phyloP scores from a whole-genome alignment of 2,329 filamentous ascomycete genomes.

The Acrocalymma vagum region DNA sequence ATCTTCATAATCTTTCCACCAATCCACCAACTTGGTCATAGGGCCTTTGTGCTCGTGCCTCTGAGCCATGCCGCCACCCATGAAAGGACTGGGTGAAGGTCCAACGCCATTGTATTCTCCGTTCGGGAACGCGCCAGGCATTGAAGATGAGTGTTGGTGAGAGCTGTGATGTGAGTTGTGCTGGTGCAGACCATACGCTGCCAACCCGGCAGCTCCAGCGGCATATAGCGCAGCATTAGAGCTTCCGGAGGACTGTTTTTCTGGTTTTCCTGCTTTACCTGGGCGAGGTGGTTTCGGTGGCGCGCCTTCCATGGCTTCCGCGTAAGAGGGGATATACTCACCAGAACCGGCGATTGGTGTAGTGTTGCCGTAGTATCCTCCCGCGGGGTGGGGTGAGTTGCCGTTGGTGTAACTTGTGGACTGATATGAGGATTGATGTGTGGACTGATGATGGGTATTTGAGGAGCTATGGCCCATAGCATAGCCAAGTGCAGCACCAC shows the following conservation, averaged over 20 bases:
- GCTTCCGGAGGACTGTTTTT: constrained; percentile 54
- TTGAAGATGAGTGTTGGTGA: constrained; percentile 34
- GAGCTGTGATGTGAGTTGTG: constrained; percentile 41
- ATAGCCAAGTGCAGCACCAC: constrained; percentile 54
- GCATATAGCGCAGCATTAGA: constrained; percentile 55
- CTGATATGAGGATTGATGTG: constrained; percentile 22
- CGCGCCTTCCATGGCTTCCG: constrained; percentile 29
- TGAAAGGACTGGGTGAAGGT: constrained; percentile 29
- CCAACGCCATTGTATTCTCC: constrained; percentile 25
- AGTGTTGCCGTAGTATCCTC: too few species aligned
- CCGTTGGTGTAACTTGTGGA: constrained; percentile 32
- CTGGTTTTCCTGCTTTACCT: constrained; percentile 47
- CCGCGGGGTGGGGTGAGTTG: constrained; percentile 33
- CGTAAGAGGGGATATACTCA: constrained; percentile 44
- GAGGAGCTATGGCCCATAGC: constrained; percentile 45
- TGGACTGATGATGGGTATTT: constrained; percentile 20
- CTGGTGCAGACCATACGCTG: constrained; percentile 55
- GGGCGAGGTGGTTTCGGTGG: constrained; percentile 45
- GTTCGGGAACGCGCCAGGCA: constrained; percentile 39
- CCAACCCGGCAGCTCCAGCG: constrained; percentile 56
- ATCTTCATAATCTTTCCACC: constrained; percentile 71
- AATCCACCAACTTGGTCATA: constrained; percentile 64
- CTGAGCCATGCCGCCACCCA: constrained; percentile 52
- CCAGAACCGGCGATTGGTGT: constrained; percentile 32
- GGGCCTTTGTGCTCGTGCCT: constrained; percentile 64